Evolutionary conservation across 371 early-diverging fungal species (phyloP).

Genomic region (Mortierella sp.): DNA sequence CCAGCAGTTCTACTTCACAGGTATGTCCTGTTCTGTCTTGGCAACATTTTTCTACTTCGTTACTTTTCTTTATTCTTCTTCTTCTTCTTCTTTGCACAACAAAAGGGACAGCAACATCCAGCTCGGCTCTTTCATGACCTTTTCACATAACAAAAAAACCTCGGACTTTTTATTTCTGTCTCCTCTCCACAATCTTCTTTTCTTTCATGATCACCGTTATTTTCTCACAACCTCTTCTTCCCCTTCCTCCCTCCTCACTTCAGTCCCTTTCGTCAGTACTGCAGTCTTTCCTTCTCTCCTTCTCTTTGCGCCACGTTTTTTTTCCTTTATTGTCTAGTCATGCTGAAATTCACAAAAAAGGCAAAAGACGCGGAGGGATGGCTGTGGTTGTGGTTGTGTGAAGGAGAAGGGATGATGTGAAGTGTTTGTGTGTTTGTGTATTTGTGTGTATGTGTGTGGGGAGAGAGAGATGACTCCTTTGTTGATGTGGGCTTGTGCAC

Average conservation of each 20-base stretch:
- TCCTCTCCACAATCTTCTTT: too few species aligned
- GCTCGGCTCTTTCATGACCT: too few species aligned
- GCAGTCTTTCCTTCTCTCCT: background rate
- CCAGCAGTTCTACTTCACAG: slow-evolving; percentile 34
- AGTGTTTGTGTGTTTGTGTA: background rate
- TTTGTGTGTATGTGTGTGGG: background rate
- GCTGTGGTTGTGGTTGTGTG: background rate
- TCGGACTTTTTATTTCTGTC: too few species aligned
- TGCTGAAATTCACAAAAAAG: too few species aligned
- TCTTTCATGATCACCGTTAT: background rate
- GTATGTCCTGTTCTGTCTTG: slow-evolving; percentile 8
- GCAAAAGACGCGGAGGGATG: too few species aligned
- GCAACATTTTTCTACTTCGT: background rate
- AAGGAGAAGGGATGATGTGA: background rate
- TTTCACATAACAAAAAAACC: too few species aligned
- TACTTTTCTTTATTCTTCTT: background rate
- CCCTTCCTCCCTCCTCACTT: background rate
- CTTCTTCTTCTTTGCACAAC: background rate
- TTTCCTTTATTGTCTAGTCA: background rate
- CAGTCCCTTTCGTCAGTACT: background rate
- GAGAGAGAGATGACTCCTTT: background rate
- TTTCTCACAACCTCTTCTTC: background rate
- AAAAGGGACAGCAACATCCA: too few species aligned
- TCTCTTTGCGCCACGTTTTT: background rate
- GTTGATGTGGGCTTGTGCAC: slow-evolving; percentile 22